Conservation (phyloP, 2,329 filamentous ascomycete genomes). For the Xylariomycetidae sp. region DNA sequence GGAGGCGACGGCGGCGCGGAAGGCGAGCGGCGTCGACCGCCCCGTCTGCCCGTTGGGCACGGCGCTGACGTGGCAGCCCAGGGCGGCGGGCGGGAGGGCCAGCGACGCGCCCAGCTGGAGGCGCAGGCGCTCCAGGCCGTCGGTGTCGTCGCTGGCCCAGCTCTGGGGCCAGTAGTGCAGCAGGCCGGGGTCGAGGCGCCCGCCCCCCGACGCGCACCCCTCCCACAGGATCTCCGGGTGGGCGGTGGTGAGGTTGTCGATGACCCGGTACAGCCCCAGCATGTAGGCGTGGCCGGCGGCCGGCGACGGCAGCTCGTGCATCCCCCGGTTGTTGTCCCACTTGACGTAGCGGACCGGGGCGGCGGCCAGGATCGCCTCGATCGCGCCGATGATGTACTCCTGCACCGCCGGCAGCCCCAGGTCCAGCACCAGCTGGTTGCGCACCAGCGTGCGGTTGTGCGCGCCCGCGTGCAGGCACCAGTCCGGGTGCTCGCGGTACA, state of each 20-base stretch:
- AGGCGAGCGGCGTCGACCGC: constrained; percentile 49
- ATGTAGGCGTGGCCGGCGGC: constrained; percentile 54
- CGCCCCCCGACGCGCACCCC: constrained; percentile 59
- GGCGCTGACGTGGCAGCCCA: constrained; percentile 60
- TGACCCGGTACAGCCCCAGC: constrained; percentile 56
- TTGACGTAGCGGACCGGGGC: constrained; percentile 56
- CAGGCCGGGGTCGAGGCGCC: constrained; percentile 57
- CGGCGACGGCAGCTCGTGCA: constrained; percentile 53
- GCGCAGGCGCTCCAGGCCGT: constrained; percentile 52
- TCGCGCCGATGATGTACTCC: constrained; percentile 51
- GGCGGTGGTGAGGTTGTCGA: constrained; percentile 50
- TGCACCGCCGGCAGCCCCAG: constrained; percentile 56
- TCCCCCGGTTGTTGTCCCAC: constrained; percentile 62
- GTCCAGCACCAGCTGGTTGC: constrained; percentile 57
- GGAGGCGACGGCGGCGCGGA: constrained; percentile 61
- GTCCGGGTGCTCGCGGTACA: constrained; percentile 57
- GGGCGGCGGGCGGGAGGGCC: constrained; percentile 55
- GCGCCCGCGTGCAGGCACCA: constrained; percentile 54
- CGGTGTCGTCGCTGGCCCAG: constrained; percentile 62
- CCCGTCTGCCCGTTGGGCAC: constrained; percentile 53
- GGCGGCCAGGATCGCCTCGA: constrained; percentile 47
- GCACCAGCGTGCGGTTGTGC: constrained; percentile 48
- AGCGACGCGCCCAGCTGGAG: constrained; percentile 61
- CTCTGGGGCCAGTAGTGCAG: constrained; percentile 60
- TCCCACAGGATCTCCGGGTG: constrained; percentile 61